Conservation (phyloP, 1,139 yeast species). For the Eremothecium gossypii region DNA sequence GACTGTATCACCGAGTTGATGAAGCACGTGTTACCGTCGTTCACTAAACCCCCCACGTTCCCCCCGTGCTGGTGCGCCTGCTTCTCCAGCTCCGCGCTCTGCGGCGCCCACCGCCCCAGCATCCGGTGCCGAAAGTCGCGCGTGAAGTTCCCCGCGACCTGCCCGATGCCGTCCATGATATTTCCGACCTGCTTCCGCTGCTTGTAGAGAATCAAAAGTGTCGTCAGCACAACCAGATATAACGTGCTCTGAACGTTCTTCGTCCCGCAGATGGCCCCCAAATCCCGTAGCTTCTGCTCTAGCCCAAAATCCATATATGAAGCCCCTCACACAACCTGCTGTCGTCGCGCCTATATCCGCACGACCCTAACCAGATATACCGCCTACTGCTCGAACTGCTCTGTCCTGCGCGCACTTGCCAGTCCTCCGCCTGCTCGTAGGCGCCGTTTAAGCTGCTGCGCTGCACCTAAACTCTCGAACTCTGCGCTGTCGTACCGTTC, state of each 20-base stretch:
- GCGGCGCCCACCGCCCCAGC: constrained; percentile 21
- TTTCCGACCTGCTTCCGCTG: constrained; percentile 4
- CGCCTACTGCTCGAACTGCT: too few species aligned
- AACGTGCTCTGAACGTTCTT: constrained; percentile 4
- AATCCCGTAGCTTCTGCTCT: neutral
- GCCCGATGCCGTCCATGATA: constrained; percentile 6
- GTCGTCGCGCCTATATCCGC: too few species aligned
- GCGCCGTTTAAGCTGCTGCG: too few species aligned
- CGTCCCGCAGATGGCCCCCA: constrained; percentile 1
- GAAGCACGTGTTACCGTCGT: constrained; percentile 90
- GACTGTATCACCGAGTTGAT: constrained; percentile 87
- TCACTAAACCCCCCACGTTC: constrained; percentile 71
- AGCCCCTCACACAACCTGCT: too few species aligned
- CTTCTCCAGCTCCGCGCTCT: constrained; percentile 17
- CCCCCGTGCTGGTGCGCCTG: constrained; percentile 43
- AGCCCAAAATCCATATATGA: neutral
- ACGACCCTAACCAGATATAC: too few species aligned
- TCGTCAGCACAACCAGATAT: constrained; percentile 7
- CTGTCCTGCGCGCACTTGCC: too few species aligned
- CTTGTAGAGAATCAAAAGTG: constrained; percentile 7
- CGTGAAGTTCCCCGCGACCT: constrained; percentile 7
- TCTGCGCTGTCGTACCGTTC: too few species aligned
- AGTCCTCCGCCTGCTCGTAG: too few species aligned
- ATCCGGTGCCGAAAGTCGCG: constrained; percentile 9
- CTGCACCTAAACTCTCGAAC: too few species aligned